These are phyloP conservation scores for Citrus sinensis DNA, from an alignment of 345 rosid species.

Conservation along the genomic window DNA sequence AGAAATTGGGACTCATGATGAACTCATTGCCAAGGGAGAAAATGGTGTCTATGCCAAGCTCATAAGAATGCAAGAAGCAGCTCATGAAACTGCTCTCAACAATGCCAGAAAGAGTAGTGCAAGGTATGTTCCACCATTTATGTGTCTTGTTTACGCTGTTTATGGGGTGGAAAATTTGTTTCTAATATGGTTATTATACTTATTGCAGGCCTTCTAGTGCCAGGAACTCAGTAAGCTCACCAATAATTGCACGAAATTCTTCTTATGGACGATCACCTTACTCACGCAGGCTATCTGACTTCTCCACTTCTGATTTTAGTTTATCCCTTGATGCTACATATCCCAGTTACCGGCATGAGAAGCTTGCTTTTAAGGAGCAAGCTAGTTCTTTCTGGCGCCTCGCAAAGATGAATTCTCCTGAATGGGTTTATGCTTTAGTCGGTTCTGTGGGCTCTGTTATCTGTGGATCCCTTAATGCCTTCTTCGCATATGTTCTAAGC, in stretches of 20 bases:
- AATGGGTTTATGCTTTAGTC: constrained; percentile 85
- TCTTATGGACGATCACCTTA: constrained; percentile 97
- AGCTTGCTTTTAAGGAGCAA: constrained; percentile 91
- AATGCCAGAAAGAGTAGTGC: constrained; percentile 99
- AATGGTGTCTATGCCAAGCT: constrained; percentile 89
- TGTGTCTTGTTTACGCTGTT: neutral
- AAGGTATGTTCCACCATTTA: constrained; percentile 40
- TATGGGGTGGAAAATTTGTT: neutral
- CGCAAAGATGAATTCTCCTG: constrained; percentile 95
- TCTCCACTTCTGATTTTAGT: constrained; percentile 96
- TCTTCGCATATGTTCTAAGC: constrained; percentile 93
- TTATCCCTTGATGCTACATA: constrained; percentile 76
- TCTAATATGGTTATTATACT: constrained; percentile 21
- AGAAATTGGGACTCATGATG: constrained; percentile 92
- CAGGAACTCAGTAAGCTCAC: constrained; percentile 96
- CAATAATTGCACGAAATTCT: constrained; percentile 88
- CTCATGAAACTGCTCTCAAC: constrained; percentile 90
- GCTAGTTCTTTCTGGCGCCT: constrained; percentile 98
- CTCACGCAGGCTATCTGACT: constrained; percentile 90
- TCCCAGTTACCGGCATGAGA: constrained; percentile 77
- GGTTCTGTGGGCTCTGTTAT: constrained; percentile 89
- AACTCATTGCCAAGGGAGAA: constrained; percentile 83
- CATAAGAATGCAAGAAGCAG: constrained; percentile 89
- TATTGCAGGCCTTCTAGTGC: constrained; percentile 92
- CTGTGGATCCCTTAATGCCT: constrained; percentile 92